phyloP scores from a whole-genome alignment of 352 stramenopile species.

The Pythium plurisporium region DNA sequence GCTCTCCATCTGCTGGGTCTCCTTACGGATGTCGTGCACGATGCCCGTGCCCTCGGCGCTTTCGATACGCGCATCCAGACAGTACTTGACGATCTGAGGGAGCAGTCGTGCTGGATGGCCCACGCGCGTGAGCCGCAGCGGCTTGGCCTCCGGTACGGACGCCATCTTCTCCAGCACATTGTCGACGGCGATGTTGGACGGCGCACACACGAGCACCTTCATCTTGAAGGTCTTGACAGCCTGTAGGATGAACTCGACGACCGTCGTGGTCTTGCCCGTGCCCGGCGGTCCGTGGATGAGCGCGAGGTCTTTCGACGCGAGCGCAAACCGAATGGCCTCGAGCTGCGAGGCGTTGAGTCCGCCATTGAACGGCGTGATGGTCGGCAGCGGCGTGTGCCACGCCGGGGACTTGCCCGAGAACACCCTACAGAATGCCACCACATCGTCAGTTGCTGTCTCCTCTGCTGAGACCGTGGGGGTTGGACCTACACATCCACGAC shows the following conservation, averaged over 20 bases:
- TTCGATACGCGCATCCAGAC: constrained; percentile 92
- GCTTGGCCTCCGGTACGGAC: constrained; percentile 16
- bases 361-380: constrained; percentile 43
- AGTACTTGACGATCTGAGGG: constrained; percentile 88
- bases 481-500: constrained; percentile 62
- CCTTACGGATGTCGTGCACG: constrained; percentile 92
- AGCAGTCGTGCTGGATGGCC: constrained; percentile 95
- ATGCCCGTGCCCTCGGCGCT: constrained; percentile 93
- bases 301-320: constrained; percentile 84
- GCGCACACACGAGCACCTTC: constrained; percentile 95
- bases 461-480: background rate
- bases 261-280: constrained; percentile 96
- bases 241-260: constrained; percentile 96
- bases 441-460: background rate
- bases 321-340: constrained; percentile 67
- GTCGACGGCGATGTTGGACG: constrained; percentile 98
- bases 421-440: constrained; percentile 26
- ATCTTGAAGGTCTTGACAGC: constrained; percentile 78
- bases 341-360: constrained; percentile 76
- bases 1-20: constrained; percentile 72
- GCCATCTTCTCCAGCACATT: constrained; percentile 96
- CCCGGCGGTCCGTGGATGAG: constrained; percentile 92
- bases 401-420: constrained; percentile 45
- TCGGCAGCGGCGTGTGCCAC: constrained; percentile 45
- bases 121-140: constrained; percentile 64